Base-by-base conservation (phyloP, 352 stramenopile species). In the Hyaloperonospora brassicae region DNA sequence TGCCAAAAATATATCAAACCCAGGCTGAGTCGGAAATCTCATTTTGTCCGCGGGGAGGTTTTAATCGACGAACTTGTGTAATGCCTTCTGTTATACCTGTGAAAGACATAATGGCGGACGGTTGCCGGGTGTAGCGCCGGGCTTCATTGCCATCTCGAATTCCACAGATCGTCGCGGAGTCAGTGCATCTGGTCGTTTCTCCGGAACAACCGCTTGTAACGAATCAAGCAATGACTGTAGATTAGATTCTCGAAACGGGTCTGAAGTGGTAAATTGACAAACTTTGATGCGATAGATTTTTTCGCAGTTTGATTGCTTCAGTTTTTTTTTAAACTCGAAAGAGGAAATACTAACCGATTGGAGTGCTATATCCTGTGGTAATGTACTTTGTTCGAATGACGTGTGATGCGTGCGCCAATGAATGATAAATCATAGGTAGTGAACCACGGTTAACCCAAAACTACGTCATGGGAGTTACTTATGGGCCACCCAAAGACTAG, bases 231-330 rank as follows among this genome's bases (percentile, higher is more conserved):
- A 39, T 12, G 34, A 39, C 36, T 42, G 36, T 42, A 42, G 14
- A 3, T 42, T 42, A 3, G 11, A 4, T 42, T 42, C 36, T 42
- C 11, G 36, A 4, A 10, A 10, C n/a, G 3, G 5, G 11, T 13
- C 9, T 10, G 36, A 42, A 21, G 5, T 10, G 11, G 36, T n/a
- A 42, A 42, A 4, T 21, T 42, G 36, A 42, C 3, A 42, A 21
- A 42, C 36, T 42, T 42, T 42, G n/a, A 42, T 42, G 14, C 11
- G 36, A 42, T 42, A 42, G 14, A 42, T 12, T 42, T 42, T 12
- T 42, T 42, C 14, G 36, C 14, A 42, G 14, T 42, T 14, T 14
- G 36, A 14, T 42, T 14, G 10, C 36, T 42, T 42, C 7, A 21
- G 36, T 4, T 12, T 42, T 12, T 12, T 42, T 42, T 13, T 5